These are phyloP conservation scores for Solanum okadae DNA, from an alignment of 257 asterid species.

Conservation along the genomic window DNA sequence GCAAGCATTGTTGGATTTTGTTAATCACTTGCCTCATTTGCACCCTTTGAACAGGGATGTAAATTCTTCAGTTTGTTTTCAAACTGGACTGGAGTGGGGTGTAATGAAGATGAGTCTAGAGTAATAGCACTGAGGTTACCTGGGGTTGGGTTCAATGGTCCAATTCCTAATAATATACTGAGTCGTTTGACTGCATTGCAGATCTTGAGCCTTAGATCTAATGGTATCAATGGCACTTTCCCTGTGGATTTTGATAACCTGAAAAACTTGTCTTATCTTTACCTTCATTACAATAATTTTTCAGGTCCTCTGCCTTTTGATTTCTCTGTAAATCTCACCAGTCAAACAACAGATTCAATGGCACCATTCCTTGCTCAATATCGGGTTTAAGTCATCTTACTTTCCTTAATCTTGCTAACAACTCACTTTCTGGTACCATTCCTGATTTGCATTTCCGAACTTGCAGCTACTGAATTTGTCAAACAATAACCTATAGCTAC, in stretches of 20 bases:
- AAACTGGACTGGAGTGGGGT: too few species aligned
- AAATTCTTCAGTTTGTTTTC: constrained; percentile 39
- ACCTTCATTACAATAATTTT: constrained; percentile 77
- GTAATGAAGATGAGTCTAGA: constrained; percentile 20
- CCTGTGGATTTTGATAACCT: constrained; percentile 68
- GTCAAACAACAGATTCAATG: constrained; percentile 62
- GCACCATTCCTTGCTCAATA: constrained; percentile 51
- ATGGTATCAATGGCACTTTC: constrained; percentile 61
- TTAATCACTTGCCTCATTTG: constrained; percentile 36
- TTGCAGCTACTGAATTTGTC: constrained; percentile 73
- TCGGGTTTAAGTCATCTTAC: constrained; percentile 46
- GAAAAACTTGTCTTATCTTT: constrained; percentile 57
- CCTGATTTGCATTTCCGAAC: constrained; percentile 51
- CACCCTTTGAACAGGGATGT: constrained; percentile 52
- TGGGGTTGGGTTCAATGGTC: constrained; percentile 78
- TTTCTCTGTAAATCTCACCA: constrained; percentile 57
- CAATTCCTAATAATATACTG: constrained; percentile 50
- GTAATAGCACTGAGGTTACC: constrained; percentile 58
- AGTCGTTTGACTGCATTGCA: constrained; percentile 69
- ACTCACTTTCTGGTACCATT: constrained; percentile 56
- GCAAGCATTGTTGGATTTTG: constrained; percentile 68
- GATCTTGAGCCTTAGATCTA: constrained; percentile 95
- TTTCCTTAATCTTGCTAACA: constrained; percentile 60
- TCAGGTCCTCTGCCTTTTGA: constrained; percentile 67
- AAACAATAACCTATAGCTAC: constrained; percentile 51